Conservation (phyloP, 2,329 filamentous ascomycete genomes). For the Neocatenulostroma microsporum region DNA sequence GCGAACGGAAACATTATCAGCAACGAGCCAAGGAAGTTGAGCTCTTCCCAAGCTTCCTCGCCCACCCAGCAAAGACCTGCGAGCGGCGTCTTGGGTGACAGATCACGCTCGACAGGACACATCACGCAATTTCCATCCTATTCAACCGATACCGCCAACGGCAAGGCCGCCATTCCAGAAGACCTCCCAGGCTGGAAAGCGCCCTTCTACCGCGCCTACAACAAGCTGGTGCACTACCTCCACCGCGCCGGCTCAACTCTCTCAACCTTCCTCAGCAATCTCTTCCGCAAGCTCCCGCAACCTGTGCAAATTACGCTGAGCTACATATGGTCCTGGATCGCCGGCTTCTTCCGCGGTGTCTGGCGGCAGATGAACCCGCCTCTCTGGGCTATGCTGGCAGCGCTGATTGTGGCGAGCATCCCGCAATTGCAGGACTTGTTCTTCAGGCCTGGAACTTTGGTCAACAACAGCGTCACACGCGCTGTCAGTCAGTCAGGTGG, state of each 20-base stretch:
- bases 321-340: constrained; percentile 33
- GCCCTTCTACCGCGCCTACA: constrained; percentile 16
- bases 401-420: constrained; percentile 84
- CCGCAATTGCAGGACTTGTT: constrained; percentile 75
- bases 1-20: constrained; percentile 42
- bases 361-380: constrained; percentile 98
- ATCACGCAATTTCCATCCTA: constrained; percentile 43
- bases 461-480: constrained; percentile 86
- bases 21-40: constrained; percentile 33
- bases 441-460: constrained; percentile 79
- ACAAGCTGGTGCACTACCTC: constrained; percentile 14
- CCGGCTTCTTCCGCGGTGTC: constrained; percentile 56
- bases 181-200: constrained; percentile 19
- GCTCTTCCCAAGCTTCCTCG: constrained; percentile 24
- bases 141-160: constrained; percentile 18
- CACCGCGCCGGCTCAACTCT: constrained; percentile 24
- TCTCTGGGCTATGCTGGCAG: constrained; percentile 89
- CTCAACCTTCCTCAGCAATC: constrained; percentile 26
- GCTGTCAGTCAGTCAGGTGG: constrained; percentile 81
- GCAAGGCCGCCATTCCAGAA: constrained; percentile 8
- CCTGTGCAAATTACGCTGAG: constrained; percentile 46
- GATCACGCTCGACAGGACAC: constrained; percentile 41
- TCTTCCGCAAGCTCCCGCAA: constrained; percentile 46
- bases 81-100: constrained; percentile 11
- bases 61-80: not conserved